Percentiles rank a stretch among this genome's conserved stretches.
Evolutionary conservation across 306 rosid species (phyloP).

Genomic region (Prinsepia uniflora): DNA sequence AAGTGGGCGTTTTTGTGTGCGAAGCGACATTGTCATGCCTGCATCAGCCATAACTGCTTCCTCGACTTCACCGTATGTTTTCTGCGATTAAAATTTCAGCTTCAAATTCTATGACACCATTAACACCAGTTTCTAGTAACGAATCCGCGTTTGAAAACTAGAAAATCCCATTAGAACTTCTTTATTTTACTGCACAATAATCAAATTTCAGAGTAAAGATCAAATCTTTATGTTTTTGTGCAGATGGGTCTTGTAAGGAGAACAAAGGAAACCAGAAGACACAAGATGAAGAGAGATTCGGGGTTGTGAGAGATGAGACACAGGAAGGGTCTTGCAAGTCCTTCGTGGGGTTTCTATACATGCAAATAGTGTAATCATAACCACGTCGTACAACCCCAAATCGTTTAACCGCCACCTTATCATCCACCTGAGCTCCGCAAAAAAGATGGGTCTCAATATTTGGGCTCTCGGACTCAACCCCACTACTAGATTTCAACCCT

Average conservation of each 20-base stretch:
- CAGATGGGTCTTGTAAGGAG: background rate
- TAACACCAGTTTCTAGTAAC: background rate
- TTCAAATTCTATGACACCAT: background rate
- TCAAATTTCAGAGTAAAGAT: background rate
- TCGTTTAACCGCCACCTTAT: too few species aligned
- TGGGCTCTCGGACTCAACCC: too few species aligned
- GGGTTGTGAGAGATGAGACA: too few species aligned
- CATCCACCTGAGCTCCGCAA: too few species aligned
- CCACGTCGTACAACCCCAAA: too few species aligned
- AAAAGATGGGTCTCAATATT: too few species aligned
- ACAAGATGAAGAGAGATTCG: background rate
- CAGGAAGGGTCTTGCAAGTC: background rate
- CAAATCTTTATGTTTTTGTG: too few species aligned
- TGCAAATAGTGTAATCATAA: too few species aligned
- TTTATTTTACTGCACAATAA: background rate
- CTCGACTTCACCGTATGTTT: background rate
- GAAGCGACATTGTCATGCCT: slow-evolving; percentile 34
- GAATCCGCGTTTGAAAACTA: slow-evolving; percentile 1
- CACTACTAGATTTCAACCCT: too few species aligned
- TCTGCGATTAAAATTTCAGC: background rate
- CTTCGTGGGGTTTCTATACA: background rate
- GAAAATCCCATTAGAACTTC: background rate
- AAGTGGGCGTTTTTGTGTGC: slow-evolving; percentile 30
- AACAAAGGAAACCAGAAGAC: background rate
- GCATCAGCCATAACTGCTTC: slow-evolving; percentile 29